phyloP scores from a whole-genome alignment of 1,284 basidiomycete genomes.

The Chondrostereum purpureum region DNA sequence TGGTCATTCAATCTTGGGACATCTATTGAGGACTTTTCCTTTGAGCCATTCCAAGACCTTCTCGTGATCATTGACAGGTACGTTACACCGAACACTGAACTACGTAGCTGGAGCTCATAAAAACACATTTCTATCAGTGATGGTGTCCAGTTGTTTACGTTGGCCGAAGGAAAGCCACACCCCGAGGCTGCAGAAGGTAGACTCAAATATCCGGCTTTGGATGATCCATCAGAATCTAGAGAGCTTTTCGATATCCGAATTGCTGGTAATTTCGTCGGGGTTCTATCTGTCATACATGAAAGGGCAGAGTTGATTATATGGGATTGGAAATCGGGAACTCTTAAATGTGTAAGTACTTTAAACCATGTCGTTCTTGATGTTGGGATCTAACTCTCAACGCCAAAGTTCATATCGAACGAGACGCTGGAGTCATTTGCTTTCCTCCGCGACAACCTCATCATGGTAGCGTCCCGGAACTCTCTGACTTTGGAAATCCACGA shows the following conservation, averaged over 20 bases:
- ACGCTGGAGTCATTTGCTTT: slow-evolving; percentile 10
- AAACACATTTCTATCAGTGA: not conserved
- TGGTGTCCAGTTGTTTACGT: not conserved
- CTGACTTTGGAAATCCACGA: slow-evolving; percentile 1
- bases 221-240: not conserved
- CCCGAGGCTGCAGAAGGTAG: not conserved
- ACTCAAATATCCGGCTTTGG: not conserved
- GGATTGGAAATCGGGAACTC: slow-evolving; percentile 12
- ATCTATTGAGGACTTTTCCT: slow-evolving; percentile 16
- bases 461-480: slow-evolving; percentile 4
- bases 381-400: not conserved
- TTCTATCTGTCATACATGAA: not conserved
- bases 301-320: slow-evolving; percentile 11
- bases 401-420: not conserved
- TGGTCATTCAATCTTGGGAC: slow-evolving; percentile 14
- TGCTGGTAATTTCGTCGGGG: not conserved
- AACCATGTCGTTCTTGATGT: not conserved
- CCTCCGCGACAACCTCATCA: slow-evolving; percentile 8
- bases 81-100: too few species aligned
- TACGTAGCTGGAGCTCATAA: not conserved
- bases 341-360: slow-evolving; percentile 5
- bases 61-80: slow-evolving; percentile 14
- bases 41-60: slow-evolving; percentile 20
- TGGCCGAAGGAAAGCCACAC: not conserved
- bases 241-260: not conserved